Evolutionary conservation across 2,329 filamentous ascomycete species (phyloP), one percentile per base, ranked within the genome.

Genomic region (Graphilbum ipis-grandicollis): DNA sequence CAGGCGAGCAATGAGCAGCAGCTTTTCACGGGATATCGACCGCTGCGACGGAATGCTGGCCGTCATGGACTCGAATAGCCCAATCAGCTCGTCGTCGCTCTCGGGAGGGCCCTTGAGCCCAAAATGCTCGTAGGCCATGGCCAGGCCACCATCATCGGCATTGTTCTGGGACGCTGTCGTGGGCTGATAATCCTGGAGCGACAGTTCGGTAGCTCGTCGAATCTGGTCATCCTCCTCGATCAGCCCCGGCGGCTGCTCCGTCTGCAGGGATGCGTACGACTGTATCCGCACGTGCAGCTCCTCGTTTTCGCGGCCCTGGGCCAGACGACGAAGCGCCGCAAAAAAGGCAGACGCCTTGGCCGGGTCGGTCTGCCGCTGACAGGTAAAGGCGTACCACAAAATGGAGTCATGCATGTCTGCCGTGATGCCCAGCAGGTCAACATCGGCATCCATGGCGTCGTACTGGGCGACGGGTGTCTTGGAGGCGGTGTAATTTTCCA

Each of bases 1-100:
- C 21, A 50, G 41, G 14, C 44, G 45, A 12, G 44, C 51, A 28
- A 56, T 53, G 19, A 45, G 36, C 7, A 48, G 45, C 19, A 54
- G 42, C 28, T 49, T 45, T 9, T 48, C 44, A 5, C 52, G 49
- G 31, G 49, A 48, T 9, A 39, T 37, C 5, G 45, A 38, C 10
- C 40, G 46, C 18, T 54, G 50, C 1, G 45, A 47, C 3, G 50
- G 47, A 9, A 46, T 50, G 23, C 47, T 40, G 3, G 44, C 44
- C 17, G 41, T 41, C 19, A 44, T 45, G 5, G 43, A 43, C 18
- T 35, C 34, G 37, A 49, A 54, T 10, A 47, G 44, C 10, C 38
- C 21, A 3, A 52, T 41, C 10, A 52, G 36, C 19, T 46, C 44
- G 7, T 36, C 33, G 15, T 47, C 40, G 1, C 39, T 31, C 18